These are phyloP conservation scores for Sonneratia alba DNA, from an alignment of 345 rosid genomes.

Conservation along the genomic window DNA sequence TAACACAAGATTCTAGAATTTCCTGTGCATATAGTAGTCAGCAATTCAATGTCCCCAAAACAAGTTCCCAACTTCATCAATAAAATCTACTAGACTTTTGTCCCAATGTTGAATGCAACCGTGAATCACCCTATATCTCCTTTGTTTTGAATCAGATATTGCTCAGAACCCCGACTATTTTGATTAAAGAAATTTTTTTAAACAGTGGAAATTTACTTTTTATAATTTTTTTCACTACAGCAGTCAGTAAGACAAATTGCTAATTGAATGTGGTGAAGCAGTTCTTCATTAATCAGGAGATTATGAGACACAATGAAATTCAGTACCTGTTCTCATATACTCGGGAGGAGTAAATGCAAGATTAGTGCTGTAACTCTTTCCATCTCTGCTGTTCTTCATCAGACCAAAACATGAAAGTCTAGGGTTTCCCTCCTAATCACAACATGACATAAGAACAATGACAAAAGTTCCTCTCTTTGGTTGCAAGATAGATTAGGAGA, in stretches of 20 bases:
- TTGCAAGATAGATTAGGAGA: not conserved
- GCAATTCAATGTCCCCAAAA: not conserved
- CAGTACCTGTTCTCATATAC: constrained; percentile 65
- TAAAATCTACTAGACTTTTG: not conserved
- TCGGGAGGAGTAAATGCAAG: constrained; percentile 94
- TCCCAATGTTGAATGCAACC: not conserved
- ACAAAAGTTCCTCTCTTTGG: not conserved
- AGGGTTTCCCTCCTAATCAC: constrained; percentile 66
- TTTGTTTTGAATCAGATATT: not conserved
- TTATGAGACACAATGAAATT: not conserved
- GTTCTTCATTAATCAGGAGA: not conserved
- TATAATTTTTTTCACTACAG: not conserved
- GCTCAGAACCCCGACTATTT: not conserved
- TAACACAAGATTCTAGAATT: not conserved
- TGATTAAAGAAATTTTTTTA: not conserved
- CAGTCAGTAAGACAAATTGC: not conserved
- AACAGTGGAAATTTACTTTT: not conserved
- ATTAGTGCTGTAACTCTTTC: constrained; percentile 81
- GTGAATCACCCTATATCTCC: not conserved
- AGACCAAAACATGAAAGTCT: constrained; percentile 92
- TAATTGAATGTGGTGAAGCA: not conserved
- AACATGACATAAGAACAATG: not conserved
- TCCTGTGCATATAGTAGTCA: not conserved
- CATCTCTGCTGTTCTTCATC: constrained; percentile 95
- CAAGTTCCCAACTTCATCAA: too few relatives aligned